phyloP scores from a whole-genome alignment of 768 basidiomycete species.

The Holtermanniella nyarrowii region DNA sequence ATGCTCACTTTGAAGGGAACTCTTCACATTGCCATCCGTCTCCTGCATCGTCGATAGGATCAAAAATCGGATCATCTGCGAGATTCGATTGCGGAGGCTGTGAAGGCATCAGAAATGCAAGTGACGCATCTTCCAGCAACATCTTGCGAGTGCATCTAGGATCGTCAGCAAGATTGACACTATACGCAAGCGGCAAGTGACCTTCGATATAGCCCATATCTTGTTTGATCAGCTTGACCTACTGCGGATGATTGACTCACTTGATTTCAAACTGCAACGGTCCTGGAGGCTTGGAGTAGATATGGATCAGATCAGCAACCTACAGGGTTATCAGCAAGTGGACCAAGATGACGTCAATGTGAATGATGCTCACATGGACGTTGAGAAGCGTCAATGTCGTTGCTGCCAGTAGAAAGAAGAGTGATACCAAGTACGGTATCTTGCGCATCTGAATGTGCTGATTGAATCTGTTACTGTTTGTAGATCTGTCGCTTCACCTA shows the following conservation, averaged over 20 bases:
- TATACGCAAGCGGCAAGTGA: constrained; percentile 2
- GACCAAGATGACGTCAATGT: neutral
- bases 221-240: constrained; percentile 1
- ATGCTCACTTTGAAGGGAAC: constrained; percentile 31
- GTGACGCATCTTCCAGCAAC: constrained; percentile 12
- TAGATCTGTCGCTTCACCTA: no score
- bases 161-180: constrained; percentile 4
- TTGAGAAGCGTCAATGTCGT: constrained; percentile 33
- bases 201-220: constrained; percentile 38
- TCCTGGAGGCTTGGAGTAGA: constrained; percentile 22
- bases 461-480: no score
- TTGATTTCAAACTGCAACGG: constrained; percentile 35
- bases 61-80: neutral
- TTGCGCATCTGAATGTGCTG: constrained; percentile 23
- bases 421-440: constrained; percentile 31
- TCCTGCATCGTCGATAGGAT: constrained; percentile 15
- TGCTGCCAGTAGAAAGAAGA: constrained; percentile 29
- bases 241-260: constrained; percentile 16
- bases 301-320: constrained; percentile 32
- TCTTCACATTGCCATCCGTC: constrained; percentile 31
- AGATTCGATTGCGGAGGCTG: constrained; percentile 8
- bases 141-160: constrained; percentile 32
- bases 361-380: constrained; percentile 26
- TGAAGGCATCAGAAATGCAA: constrained; percentile 23
- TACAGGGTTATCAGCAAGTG: constrained; percentile 1